Base-by-base conservation (phyloP, 306 rosid species). In the Calophaca sinica region DNA sequence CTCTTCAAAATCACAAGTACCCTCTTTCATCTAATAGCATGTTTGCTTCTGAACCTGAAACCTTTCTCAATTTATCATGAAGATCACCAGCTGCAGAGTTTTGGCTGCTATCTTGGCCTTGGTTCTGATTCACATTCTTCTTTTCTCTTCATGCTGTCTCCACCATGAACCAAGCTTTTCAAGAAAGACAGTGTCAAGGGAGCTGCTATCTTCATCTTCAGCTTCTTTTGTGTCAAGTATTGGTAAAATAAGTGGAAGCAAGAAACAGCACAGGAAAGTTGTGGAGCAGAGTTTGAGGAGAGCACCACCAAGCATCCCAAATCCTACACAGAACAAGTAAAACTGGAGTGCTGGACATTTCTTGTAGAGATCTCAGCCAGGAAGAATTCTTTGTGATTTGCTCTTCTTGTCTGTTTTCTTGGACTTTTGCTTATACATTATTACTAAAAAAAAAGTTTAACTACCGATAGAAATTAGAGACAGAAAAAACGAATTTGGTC, bases 291-390 rank as follows among this genome's bases (percentile, higher is more conserved):
- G 85, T 68, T 72, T 86, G 63, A 84, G 79, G 79, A 83, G 36
- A 79, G 85, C 84, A 45, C 90, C 93, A 15, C 79, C 86, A 10
- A 86, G 81, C 61, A 82, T 77, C n/a, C 87, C 89, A 70, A 86
- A 89, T 85, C 93, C 93, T 61, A 89, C 80, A 3, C 93, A 89
- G 76, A 89, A 89, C 69, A 81, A 82, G 88, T 84, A 81, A 82
- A 39, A 54, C 42, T 51, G n/a, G 42, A 58, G 14, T 10, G 1
- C 33, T 52, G 20, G 42, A 58, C 29, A 2, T 50, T 36, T 45
- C 28, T 29, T n/a, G 1, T 20, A 5, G 72, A 68, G 75, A 62
- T 67, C 79, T 73, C 65, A n/a, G 31, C 72, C 32, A 71, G 54
- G 70, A 62, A 48, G 32, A 44, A 3, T 29, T 74, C 9, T 58